Base-by-base conservation (phyloP, 1,284 basidiomycete genomes). In the Tilletia setariae region DNA sequence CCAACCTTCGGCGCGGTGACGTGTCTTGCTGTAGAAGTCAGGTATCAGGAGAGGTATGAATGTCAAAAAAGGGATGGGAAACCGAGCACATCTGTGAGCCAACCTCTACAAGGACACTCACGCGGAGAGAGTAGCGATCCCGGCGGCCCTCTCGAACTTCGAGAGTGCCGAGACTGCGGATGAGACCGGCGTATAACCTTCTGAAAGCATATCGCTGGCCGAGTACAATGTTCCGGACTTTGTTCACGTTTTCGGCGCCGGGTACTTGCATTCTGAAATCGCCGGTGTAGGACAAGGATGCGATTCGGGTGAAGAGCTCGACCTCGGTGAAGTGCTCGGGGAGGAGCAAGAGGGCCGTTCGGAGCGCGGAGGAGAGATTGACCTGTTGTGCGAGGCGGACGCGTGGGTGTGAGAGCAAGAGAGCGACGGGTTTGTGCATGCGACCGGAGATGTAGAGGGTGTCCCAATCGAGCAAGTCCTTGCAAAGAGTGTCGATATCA, bases 401-500 rank as follows among this genome's bases (percentile, higher is more conserved):
- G 44, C 91, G 88, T 0, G 92, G 89, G 80, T 94, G 91, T 88
- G 89, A 74, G 19, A 49, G 43, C 30, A 72, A 59, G 47, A 68
- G 56, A 7, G 68, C 68, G 1, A 79, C 76, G 0, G 96, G 95
- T 83, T 99, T 99, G 84, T 98, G 95, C 89, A 98, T 93, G 25
- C 95, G 87, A 0, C 95, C 96, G 0, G 93, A 91, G 59, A 97
- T 88, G 83, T 99, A 99, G 8, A 98, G 87, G 21, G 92, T 89
- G 56, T 89, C 88, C 95, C 96, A 99, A 78, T 93, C 91, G 51
- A 94, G 86, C 49, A 98, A 85, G 82, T 99, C 96, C 0, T 89
- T 87, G 75, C 91, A 93, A 35, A 99, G 87, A 68, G 90, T 90
- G 76, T 95, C 91, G 8, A 96, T 88, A 0, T 92, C 93, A 42